Percentiles rank a stretch among this genome's conserved stretches.
phyloP scores from a whole-genome alignment of 2,329 filamentous ascomycete species.

The Exserohilum rostratum region DNA sequence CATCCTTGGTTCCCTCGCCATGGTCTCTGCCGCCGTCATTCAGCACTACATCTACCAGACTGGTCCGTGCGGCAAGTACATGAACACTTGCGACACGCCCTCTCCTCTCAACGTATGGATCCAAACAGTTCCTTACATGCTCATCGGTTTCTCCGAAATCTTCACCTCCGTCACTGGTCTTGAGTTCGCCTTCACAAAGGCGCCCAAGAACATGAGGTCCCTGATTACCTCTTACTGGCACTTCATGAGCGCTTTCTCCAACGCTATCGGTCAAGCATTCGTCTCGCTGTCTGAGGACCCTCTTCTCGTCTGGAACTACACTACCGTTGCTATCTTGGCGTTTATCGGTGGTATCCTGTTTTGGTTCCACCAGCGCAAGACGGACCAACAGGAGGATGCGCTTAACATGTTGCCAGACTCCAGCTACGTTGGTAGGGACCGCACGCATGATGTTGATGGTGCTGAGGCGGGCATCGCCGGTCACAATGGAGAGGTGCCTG shows the following conservation, averaged over 20 bases:
- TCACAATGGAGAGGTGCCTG: neutral
- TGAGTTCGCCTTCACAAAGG: constrained; percentile 79
- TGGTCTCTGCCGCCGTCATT: constrained; percentile 58
- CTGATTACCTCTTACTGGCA: constrained; percentile 73
- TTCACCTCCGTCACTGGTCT: constrained; percentile 66
- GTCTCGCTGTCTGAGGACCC: constrained; percentile 68
- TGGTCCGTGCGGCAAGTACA: constrained; percentile 65
- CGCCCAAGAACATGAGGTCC: constrained; percentile 79
- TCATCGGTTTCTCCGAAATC: constrained; percentile 64
- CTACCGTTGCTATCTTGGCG: constrained; percentile 65
- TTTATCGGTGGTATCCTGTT: constrained; percentile 68
- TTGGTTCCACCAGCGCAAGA: constrained; percentile 70
- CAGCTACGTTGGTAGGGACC: constrained; percentile 41
- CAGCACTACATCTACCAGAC: constrained; percentile 68
- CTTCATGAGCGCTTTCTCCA: constrained; percentile 72
- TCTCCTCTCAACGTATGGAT: constrained; percentile 70
- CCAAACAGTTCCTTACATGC: constrained; percentile 57
- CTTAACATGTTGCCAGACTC: constrained; percentile 65
- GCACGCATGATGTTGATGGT: constrained; percentile 22
- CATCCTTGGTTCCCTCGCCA: constrained; percentile 54
- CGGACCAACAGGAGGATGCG: constrained; percentile 71
- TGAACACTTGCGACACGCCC: constrained; percentile 59
- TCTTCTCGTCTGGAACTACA: constrained; percentile 75
- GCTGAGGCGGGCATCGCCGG: constrained; percentile 20
- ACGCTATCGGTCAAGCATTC: constrained; percentile 73